These are phyloP conservation scores for Pezicula neosporulosa DNA, from an alignment of 2,329 filamentous ascomycete genomes.

Conservation along the genomic window DNA sequence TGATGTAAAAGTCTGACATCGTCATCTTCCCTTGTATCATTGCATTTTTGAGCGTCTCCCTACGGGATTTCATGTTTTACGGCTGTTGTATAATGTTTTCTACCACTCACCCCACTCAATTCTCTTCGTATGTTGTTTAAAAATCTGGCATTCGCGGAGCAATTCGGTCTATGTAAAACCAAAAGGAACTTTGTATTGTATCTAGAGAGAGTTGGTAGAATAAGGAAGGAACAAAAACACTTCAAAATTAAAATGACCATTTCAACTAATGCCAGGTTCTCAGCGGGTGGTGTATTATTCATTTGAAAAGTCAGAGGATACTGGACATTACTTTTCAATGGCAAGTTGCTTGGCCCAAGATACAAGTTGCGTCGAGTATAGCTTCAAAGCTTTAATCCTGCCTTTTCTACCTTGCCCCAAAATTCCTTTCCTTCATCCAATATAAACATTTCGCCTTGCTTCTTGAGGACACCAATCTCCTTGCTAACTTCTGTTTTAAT, in stretches of 20 bases:
- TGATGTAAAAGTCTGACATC: conserved; percentile 29
- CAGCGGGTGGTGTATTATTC: neutral
- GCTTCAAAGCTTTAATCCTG: too few species aligned
- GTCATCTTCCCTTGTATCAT: conserved; percentile 5
- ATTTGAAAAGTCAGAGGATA: too few species aligned
- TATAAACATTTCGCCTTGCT: neutral
- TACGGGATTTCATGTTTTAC: conserved; percentile 4
- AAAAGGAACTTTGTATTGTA: neutral
- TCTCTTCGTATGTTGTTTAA: conserved; percentile 25
- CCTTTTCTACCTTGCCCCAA: too few species aligned
- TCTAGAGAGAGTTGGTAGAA: conserved; percentile 11
- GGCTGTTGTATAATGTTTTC: conserved; percentile 24
- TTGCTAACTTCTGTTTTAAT: conserved; percentile 5
- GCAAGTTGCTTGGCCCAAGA: too few species aligned
- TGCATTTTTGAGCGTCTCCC: neutral
- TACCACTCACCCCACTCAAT: conserved; percentile 22
- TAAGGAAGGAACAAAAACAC: conserved; percentile 26
- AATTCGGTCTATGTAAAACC: conserved; percentile 17
- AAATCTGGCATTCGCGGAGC: conserved; percentile 22
- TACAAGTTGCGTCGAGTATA: too few species aligned
- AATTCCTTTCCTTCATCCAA: too few species aligned
- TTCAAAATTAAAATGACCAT: conserved; percentile 9
- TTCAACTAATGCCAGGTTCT: neutral
- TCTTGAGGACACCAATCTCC: conserved; percentile 4
- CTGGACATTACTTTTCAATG: too few species aligned